These are phyloP conservation scores for Schoenoplectus tabernaemontani DNA, from an alignment of 202 grass and related monocot genomes.

Conservation along the genomic window DNA sequence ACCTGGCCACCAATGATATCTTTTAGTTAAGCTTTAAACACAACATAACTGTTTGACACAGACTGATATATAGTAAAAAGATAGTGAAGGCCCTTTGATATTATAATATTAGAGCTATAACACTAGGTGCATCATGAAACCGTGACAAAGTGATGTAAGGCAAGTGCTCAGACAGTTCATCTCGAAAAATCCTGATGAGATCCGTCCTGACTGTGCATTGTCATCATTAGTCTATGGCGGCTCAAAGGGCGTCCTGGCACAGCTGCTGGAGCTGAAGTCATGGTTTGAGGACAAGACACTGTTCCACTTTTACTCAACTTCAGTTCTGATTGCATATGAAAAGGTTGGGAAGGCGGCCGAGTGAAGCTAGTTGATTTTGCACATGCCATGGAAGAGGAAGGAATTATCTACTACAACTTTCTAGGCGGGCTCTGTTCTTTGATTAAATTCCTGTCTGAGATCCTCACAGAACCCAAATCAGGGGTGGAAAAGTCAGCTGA, in stretches of 20 bases:
- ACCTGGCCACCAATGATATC: neutral
- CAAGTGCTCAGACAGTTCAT: conserved; percentile 54
- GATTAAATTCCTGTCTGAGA: conserved; percentile 67
- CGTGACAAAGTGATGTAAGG: conserved; percentile 38
- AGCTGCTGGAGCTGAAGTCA: conserved; percentile 67
- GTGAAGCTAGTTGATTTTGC: conserved; percentile 86
- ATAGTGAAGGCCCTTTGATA: neutral
- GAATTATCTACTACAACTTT: conserved; percentile 89
- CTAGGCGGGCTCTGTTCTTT: conserved; percentile 71
- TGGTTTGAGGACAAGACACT: conserved; percentile 93
- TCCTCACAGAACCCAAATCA: conserved; percentile 34
- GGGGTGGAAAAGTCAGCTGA: neutral
- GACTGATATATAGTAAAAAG: neutral
- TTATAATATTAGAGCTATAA: neutral
- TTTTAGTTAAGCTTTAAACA: neutral
- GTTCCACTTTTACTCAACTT: conserved; percentile 89
- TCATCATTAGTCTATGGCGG: conserved; percentile 53
- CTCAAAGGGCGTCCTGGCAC: conserved; percentile 45
- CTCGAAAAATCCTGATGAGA: conserved; percentile 26
- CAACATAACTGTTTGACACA: neutral
- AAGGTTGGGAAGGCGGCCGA: conserved; percentile 29
- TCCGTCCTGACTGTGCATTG: conserved; percentile 38
- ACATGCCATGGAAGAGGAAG: conserved; percentile 57
- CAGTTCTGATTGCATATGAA: conserved; percentile 58
- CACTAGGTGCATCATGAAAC: conserved; percentile 23